These are phyloP conservation scores for Diaporthe capsici DNA, from an alignment of 2,329 filamentous ascomycete species.

Conservation along the genomic window DNA sequence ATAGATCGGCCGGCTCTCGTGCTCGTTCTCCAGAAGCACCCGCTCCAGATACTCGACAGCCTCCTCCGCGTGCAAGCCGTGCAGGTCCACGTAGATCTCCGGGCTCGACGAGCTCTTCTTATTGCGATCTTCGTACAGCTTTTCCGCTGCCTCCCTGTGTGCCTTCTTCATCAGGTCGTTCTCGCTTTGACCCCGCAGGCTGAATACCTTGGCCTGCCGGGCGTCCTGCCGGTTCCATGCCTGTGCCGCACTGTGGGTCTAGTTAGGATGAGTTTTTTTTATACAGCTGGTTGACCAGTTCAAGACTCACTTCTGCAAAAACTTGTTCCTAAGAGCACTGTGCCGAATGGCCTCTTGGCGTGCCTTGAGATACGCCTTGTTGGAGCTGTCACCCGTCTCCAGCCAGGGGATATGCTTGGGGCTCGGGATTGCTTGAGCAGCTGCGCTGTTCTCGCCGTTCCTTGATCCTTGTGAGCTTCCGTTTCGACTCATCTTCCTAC, in stretches of 20 bases:
- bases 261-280: not conserved
- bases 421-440: slow-evolving; percentile 85
- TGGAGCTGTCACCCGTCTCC: slow-evolving; percentile 90
- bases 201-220: slow-evolving; percentile 93
- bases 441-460: slow-evolving; percentile 82
- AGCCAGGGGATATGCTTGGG: slow-evolving; percentile 97
- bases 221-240: slow-evolving; percentile 99
- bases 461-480: slow-evolving; percentile 75
- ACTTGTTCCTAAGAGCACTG: slow-evolving; percentile 95
- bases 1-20: slow-evolving; percentile 83
- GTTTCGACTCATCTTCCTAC: slow-evolving; percentile 73
- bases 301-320: slow-evolving; percentile 83
- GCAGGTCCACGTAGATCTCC: slow-evolving; percentile 95
- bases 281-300: not conserved
- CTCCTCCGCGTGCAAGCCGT: slow-evolving; percentile 98
- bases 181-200: slow-evolving; percentile 93
- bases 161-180: slow-evolving; percentile 98
- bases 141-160: slow-evolving; percentile 91
- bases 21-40: slow-evolving; percentile 85
- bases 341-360: slow-evolving; percentile 97
- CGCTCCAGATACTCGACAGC: slow-evolving; percentile 94
- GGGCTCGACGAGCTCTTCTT: slow-evolving; percentile 70
- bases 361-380: slow-evolving; percentile 95
- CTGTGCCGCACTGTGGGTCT: slow-evolving; percentile 81
- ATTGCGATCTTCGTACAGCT: slow-evolving; percentile 95